Conservation (phyloP, 2,329 filamentous ascomycete species). For the Colletotrichum tanaceti region DNA sequence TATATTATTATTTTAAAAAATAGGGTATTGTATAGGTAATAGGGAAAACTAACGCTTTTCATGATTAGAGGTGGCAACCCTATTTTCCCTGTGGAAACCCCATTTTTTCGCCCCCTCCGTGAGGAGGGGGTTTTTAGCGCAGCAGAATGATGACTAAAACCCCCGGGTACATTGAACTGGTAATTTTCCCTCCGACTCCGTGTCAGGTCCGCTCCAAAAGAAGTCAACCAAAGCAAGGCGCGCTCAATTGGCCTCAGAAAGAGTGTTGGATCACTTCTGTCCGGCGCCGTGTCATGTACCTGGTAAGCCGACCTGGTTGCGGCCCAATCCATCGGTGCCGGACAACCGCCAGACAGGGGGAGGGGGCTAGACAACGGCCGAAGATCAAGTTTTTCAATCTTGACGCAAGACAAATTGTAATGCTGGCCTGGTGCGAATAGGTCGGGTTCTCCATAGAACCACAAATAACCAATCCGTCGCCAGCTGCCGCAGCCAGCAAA, state of each 20-base stretch:
- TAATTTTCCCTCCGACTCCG: neutral
- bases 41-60: no score
- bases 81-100: no score
- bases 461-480: neutral
- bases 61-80: no score
- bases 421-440: neutral
- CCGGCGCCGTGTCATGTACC: neutral
- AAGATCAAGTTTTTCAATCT: neutral
- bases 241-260: neutral
- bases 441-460: neutral
- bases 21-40: no score
- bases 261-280: constrained; percentile 26
- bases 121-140: no score
- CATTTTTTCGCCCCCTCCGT: no score
- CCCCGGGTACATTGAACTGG: neutral
- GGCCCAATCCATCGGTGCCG: neutral
- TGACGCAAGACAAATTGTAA: neutral
- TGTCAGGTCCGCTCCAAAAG: neutral
- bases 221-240: neutral
- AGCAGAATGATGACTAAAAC: no score
- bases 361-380: neutral
- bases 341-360: neutral
- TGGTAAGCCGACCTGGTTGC: neutral
- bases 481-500: neutral
- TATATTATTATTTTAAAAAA: no score